Evolutionary conservation across 495 filamentous ascomycete species (phyloP).

Genomic region (Xylaria castorea): DNA sequence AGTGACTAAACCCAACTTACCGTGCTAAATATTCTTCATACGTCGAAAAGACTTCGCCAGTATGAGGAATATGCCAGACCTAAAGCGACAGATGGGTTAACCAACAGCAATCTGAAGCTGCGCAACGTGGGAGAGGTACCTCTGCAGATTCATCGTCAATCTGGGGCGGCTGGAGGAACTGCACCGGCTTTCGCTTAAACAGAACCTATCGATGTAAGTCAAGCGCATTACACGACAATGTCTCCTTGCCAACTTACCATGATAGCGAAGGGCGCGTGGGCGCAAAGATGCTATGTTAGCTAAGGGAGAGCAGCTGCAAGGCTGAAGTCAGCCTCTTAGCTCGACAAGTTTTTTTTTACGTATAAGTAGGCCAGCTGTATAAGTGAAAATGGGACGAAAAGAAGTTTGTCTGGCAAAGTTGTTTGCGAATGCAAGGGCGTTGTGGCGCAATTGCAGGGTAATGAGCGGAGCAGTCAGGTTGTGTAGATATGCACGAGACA

Average conservation of each 20-base stretch:
- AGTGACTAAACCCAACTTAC: slow-evolving; percentile 51
- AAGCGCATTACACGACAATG: background rate
- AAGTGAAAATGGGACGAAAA: background rate
- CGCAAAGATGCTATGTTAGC: slow-evolving; percentile 9
- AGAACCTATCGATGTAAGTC: slow-evolving; percentile 69
- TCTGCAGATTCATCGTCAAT: slow-evolving; percentile 82
- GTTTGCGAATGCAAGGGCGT: background rate
- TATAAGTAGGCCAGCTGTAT: slow-evolving; percentile 27
- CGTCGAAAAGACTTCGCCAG: slow-evolving; percentile 85
- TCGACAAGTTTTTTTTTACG: slow-evolving; percentile 11
- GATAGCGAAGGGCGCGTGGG: slow-evolving; percentile 23
- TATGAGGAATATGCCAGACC: slow-evolving; percentile 92
- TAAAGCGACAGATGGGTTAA: slow-evolving; percentile 45
- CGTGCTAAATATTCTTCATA: slow-evolving; percentile 88
- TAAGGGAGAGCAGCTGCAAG: slow-evolving; percentile 33
- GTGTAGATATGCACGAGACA: slow-evolving; percentile 20
- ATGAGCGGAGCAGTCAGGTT: background rate
- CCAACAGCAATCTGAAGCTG: slow-evolving; percentile 28
- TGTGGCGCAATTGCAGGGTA: slow-evolving; percentile 2
- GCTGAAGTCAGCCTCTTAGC: slow-evolving; percentile 49
- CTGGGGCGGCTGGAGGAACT: slow-evolving; percentile 73
- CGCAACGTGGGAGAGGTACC: slow-evolving; percentile 52
- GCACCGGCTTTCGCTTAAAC: slow-evolving; percentile 95
- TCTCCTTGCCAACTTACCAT: slow-evolving; percentile 38
- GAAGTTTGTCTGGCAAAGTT: background rate